Conservation (phyloP, 2,329 filamentous ascomycete genomes). For the Aureobasidium sp. region DNA sequence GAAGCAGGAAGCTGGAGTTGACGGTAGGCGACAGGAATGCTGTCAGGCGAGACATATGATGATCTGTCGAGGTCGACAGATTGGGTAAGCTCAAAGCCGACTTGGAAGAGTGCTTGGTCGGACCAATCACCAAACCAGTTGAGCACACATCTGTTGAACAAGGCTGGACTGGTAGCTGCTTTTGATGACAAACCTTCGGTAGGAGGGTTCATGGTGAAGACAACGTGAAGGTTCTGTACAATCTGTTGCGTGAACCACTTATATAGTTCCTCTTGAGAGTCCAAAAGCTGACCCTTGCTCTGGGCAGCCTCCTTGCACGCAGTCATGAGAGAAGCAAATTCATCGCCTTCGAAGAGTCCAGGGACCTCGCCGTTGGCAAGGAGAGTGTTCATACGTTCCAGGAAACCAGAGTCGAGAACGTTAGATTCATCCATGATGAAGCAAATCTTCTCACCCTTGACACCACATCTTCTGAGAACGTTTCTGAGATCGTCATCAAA, state of each 20-base stretch:
- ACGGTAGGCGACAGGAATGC: constrained; percentile 85
- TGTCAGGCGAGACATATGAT: constrained; percentile 80
- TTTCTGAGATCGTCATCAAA: constrained; percentile 96
- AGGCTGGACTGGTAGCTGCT: constrained; percentile 89
- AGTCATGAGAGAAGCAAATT: constrained; percentile 97
- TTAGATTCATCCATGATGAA: constrained; percentile 99
- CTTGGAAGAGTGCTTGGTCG: constrained; percentile 96
- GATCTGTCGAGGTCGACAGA: constrained; percentile 90
- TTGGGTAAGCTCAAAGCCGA: constrained; percentile 88
- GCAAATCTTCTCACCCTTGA: constrained; percentile 98
- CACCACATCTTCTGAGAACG: constrained; percentile 86
- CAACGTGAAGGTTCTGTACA: constrained; percentile 96
- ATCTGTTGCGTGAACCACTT: constrained; percentile 99
- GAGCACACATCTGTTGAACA: constrained; percentile 99
- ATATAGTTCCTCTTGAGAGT: constrained; percentile 98
- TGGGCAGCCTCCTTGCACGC: constrained; percentile 98
- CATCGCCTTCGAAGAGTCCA: constrained; percentile 97
- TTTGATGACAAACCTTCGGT: constrained; percentile 92
- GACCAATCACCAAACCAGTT: constrained; percentile 99
- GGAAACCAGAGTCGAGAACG: constrained; percentile 94
- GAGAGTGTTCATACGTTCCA: constrained; percentile 98
- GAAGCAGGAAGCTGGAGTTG: constrained; percentile 76
- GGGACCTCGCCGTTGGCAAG: constrained; percentile 99
- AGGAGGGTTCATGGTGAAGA: constrained; percentile 99
- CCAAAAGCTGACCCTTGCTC: constrained; percentile 85